Evolutionary conservation across 495 filamentous ascomycete species (phyloP).

Genomic region (Penicillium desertorum): DNA sequence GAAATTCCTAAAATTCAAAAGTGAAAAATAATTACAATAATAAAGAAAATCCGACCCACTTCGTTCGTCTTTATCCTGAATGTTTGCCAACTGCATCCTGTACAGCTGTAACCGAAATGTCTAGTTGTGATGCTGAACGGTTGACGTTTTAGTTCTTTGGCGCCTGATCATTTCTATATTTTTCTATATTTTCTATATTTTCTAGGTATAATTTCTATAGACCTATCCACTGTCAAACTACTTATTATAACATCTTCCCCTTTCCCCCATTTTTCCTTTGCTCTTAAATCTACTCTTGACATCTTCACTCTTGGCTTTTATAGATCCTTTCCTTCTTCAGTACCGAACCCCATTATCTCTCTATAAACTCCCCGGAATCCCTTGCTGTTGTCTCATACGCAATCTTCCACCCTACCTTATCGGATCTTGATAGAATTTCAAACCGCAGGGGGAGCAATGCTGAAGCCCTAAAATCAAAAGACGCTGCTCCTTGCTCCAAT

Average conservation of each 20-base stretch:
- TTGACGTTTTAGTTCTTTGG: constrained; percentile 40
- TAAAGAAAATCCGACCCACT: constrained; percentile 21
- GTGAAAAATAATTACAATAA: constrained; percentile 19
- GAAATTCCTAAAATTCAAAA: no score
- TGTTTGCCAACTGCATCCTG: constrained; percentile 46
- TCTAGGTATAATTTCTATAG: constrained; percentile 27
- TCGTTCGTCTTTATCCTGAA: constrained; percentile 28
- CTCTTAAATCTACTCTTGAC: constrained; percentile 12
- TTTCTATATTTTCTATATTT: constrained; percentile 16
- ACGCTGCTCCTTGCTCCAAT: constrained; percentile 23
- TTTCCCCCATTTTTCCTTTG: constrained; percentile 30
- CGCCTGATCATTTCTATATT: constrained; percentile 40
- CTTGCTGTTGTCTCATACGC: constrained; percentile 32
- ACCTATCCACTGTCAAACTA: constrained; percentile 43
- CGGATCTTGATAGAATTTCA: constrained; percentile 24
- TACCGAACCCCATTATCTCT: neutral
- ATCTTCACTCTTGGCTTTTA: constrained; percentile 19
- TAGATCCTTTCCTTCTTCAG: constrained; percentile 30
- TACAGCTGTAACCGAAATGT: constrained; percentile 49
- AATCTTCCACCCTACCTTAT: constrained; percentile 25
- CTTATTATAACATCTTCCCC: constrained; percentile 34
- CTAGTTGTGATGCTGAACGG: constrained; percentile 33
- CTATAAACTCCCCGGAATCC: constrained; percentile 16
- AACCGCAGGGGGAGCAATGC: constrained; percentile 36
- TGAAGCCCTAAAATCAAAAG: constrained; percentile 31